Evolutionary conservation across 2,329 filamentous ascomycete genomes (phyloP).

Genomic region (Cercospora zeina): DNA sequence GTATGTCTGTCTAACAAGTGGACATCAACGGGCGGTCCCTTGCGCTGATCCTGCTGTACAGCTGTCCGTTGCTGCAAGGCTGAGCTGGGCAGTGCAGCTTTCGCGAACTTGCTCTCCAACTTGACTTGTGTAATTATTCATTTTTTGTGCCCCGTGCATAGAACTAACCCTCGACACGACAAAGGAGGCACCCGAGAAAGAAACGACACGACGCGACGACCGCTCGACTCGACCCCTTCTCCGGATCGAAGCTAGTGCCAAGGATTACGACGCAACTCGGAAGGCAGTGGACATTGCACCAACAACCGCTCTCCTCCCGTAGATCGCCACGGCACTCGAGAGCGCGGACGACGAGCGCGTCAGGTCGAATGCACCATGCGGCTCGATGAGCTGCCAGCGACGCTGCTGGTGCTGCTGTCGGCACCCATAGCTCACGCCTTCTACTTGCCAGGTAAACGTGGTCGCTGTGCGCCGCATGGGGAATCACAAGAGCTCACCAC

Average conservation of each 20-base stretch:
- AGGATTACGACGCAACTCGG: slow-evolving; percentile 8
- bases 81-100: slow-evolving; percentile 3
- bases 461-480: neutral
- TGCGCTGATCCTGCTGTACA: neutral
- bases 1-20: neutral
- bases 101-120: neutral
- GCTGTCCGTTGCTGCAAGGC: neutral
- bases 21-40: neutral
- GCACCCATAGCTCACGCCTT: slow-evolving; percentile 53
- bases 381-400: slow-evolving; percentile 28
- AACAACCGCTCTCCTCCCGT: neutral
- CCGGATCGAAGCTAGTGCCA: neutral
- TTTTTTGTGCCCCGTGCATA: neutral
- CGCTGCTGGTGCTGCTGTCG: slow-evolving; percentile 33
- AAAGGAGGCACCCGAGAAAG: neutral
- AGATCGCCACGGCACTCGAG: neutral
- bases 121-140: too few species aligned
- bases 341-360: slow-evolving; percentile 11
- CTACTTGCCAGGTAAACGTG: slow-evolving; percentile 74
- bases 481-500: neutral
- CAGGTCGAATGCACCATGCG: slow-evolving; percentile 24
- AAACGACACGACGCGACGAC: neutral
- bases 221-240: neutral
- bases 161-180: neutral
- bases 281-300: slow-evolving; percentile 8